Percentiles rank a stretch among this genome's conserved stretches.
phyloP scores from a whole-genome alignment of 1,284 basidiomycete genomes.

The Leucoagaricus sp. region DNA sequence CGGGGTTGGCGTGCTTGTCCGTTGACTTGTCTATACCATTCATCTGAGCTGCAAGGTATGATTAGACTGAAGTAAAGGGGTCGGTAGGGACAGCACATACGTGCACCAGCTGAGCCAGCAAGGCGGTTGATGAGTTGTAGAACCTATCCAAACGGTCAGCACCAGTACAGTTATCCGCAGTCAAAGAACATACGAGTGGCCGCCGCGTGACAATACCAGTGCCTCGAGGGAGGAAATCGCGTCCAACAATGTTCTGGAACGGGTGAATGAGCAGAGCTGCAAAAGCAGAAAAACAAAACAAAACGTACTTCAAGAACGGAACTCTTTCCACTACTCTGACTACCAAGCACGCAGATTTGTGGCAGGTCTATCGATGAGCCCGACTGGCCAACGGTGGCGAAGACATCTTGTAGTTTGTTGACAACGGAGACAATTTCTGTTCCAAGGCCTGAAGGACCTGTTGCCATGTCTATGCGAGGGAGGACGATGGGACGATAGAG shows the following conservation, averaged over 20 bases:
- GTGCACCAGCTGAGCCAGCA: slow-evolving; percentile 38
- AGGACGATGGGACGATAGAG: slow-evolving; percentile 17
- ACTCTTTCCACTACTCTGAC: slow-evolving; percentile 88
- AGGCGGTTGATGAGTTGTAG: slow-evolving; percentile 93
- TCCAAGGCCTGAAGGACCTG: slow-evolving; percentile 62
- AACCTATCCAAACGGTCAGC: slow-evolving; percentile 51
- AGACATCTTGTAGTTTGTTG: slow-evolving; percentile 87
- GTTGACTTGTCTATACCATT: slow-evolving; percentile 45
- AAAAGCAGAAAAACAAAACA: neutral
- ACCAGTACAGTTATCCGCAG: slow-evolving; percentile 12
- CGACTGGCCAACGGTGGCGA: slow-evolving; percentile 76
- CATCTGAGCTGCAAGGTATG: slow-evolving; percentile 31
- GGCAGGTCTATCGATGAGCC: slow-evolving; percentile 80
- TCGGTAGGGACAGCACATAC: slow-evolving; percentile 12
- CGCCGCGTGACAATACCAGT: slow-evolving; percentile 97
- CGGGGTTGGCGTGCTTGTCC: slow-evolving; percentile 77
- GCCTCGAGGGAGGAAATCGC: slow-evolving; percentile 96
- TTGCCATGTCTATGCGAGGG: slow-evolving; percentile 49
- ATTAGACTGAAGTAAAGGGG: neutral
- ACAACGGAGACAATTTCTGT: slow-evolving; percentile 75
- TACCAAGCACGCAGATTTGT: slow-evolving; percentile 84
- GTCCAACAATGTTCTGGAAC: slow-evolving; percentile 90
- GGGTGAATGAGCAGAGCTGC: neutral
- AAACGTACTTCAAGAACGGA: slow-evolving; percentile 76
- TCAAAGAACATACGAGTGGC: slow-evolving; percentile 63